Evolutionary conservation across 257 asterid species (phyloP).

Genomic region (Rhazya stricta): DNA sequence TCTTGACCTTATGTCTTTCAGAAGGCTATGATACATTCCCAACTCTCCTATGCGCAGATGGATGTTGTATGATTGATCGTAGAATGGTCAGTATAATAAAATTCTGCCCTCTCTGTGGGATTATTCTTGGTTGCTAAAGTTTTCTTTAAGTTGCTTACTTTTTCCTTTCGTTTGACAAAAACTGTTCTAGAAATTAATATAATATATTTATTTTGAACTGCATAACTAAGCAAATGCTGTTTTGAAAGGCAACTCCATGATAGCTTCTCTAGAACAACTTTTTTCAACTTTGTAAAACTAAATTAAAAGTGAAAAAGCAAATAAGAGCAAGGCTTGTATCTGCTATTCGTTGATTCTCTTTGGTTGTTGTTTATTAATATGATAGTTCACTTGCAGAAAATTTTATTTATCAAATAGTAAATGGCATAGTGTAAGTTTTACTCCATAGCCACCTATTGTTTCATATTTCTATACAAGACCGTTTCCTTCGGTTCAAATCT

Average conservation of each 20-base stretch:
- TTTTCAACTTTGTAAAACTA: no score
- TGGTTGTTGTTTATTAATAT: neutral
- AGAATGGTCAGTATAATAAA: constrained; percentile 58
- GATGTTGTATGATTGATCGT: constrained; percentile 90
- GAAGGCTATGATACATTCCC: constrained; percentile 96
- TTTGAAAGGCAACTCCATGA: no score
- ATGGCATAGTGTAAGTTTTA: neutral
- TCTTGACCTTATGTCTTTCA: constrained; percentile 70
- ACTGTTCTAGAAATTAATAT: no score
- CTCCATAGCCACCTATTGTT: neutral
- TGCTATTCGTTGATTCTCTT: neutral
- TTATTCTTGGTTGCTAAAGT: no score
- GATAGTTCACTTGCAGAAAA: neutral
- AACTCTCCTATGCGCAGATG: constrained; percentile 91
- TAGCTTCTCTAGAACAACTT: no score
- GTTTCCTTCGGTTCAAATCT: neutral
- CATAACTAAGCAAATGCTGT: no score
- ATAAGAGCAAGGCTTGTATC: no score
- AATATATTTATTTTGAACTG: no score
- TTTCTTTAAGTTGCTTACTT: no score
- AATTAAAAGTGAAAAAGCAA: no score
- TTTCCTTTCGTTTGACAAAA: no score
- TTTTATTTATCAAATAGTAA: neutral
- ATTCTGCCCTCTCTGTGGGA: constrained; percentile 11
- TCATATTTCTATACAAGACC: neutral